These are phyloP conservation scores for Kwoniella pini DNA, from an alignment of 768 basidiomycete species.

Conservation along the genomic window DNA sequence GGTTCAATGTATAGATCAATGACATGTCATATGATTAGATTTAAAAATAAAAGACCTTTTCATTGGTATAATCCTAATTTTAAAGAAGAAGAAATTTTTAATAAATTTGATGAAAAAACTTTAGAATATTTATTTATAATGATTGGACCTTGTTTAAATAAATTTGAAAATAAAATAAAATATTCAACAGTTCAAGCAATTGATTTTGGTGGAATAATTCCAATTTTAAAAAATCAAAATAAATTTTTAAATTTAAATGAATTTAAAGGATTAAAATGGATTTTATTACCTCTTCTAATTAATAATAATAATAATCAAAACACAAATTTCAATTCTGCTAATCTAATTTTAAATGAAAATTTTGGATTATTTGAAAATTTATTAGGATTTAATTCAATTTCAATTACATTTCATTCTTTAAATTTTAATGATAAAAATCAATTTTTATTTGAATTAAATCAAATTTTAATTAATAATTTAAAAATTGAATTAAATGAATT, in stretches of 20 bases:
- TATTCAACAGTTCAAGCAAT: conserved; percentile 4
- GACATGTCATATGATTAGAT: conserved; percentile 7
- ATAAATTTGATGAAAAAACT: conserved; percentile 5
- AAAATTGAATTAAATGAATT: no score
- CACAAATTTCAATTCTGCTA: neutral
- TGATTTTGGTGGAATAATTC: conserved; percentile 14
- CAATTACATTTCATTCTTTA: conserved; percentile 1
- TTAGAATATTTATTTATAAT: conserved; percentile 5
- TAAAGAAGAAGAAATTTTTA: neutral
- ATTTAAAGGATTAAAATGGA: conserved; percentile 4
- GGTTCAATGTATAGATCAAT: neutral
- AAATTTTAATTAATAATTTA: no score
- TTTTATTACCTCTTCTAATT: neutral
- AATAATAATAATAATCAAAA: neutral
- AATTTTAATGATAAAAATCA: neutral
- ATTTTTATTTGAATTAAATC: neutral
- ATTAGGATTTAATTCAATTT: neutral
- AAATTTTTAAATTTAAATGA: conserved; percentile 6
- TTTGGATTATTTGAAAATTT: neutral
- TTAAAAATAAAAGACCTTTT: conserved; percentile 21
- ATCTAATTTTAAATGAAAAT: neutral
- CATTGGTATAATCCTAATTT: conserved; percentile 9
- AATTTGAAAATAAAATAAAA: neutral
- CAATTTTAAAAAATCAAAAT: neutral
- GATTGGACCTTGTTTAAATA: neutral